A percentile compares a stretch with the other conserved stretches of the same genome.
These are phyloP conservation scores for Termitomyces heimii DNA, from an alignment of 768 basidiomycete genomes.

Conservation along the genomic window DNA sequence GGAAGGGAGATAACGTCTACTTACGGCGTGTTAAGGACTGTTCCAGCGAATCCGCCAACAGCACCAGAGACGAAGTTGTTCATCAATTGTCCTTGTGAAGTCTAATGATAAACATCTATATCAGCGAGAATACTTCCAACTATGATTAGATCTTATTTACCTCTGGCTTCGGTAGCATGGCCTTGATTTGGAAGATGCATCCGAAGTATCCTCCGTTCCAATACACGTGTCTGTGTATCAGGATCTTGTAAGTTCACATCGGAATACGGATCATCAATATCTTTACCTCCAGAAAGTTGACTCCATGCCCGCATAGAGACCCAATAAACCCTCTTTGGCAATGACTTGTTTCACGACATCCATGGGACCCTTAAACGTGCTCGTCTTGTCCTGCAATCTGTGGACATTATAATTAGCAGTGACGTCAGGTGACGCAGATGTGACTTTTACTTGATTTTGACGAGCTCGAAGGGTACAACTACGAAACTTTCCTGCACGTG, in stretches of 20 bases:
- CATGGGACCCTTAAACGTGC: constrained; percentile 85
- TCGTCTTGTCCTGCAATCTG: constrained; percentile 89
- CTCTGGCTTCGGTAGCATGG: constrained; percentile 78
- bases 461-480: constrained; percentile 94
- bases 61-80: constrained; percentile 94
- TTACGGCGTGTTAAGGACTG: constrained; percentile 88
- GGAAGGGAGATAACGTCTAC: constrained; percentile 15
- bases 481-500: constrained; percentile 71
- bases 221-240: constrained; percentile 59
- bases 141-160: constrained; percentile 29
- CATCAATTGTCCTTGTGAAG: constrained; percentile 60
- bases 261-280: not conserved
- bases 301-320: constrained; percentile 93
- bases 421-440: not conserved
- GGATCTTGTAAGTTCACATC: not conserved
- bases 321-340: constrained; percentile 72
- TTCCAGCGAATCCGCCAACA: constrained; percentile 88
- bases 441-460: constrained; percentile 68
- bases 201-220: constrained; percentile 98
- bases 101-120: constrained; percentile 29
- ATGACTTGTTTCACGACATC: constrained; percentile 84
- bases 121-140: not conserved
- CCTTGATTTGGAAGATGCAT: constrained; percentile 80
- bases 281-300: constrained; percentile 92
- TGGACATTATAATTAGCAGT: not conserved